A percentile compares a stretch with the other conserved stretches of the same genome.
Evolutionary conservation across 352 stramenopile species (phyloP).

Genomic region (Pythium sukuiense): DNA sequence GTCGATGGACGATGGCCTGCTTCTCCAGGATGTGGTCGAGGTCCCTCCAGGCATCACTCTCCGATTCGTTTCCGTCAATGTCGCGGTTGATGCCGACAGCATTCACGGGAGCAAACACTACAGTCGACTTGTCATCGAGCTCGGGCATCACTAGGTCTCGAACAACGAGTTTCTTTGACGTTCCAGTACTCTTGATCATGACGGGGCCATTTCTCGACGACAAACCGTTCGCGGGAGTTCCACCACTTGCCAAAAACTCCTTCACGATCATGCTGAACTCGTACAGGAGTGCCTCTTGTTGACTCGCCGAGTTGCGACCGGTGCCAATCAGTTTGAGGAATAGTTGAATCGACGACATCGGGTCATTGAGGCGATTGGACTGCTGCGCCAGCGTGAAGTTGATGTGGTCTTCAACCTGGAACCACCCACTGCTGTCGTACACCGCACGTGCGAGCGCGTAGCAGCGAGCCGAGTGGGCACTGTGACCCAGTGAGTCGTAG

Average conservation of each 20-base stretch:
- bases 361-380: conserved; percentile 70
- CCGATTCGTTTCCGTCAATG: conserved; percentile 62
- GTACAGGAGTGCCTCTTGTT: conserved; percentile 81
- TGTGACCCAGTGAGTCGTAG: conserved; percentile 73
- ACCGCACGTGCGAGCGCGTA: conserved; percentile 75
- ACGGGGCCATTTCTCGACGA: conserved; percentile 37
- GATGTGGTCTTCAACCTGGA: conserved; percentile 88
- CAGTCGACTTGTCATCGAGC: conserved; percentile 78
- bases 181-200: conserved; percentile 21
- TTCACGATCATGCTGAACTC: conserved; percentile 87
- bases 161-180: conserved; percentile 61
- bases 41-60: conserved; percentile 62
- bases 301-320: conserved; percentile 75
- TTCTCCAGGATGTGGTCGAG: conserved; percentile 56
- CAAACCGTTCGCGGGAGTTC: conserved; percentile 8
- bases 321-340: conserved; percentile 87
- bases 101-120: conserved; percentile 80
- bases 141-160: conserved; percentile 77
- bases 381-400: conserved; percentile 86
- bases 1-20: conserved; percentile 65
- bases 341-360: conserved; percentile 81
- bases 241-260: conserved; percentile 51
- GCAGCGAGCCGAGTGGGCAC: conserved; percentile 76
- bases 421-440: conserved; percentile 83
- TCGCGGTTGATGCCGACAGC: conserved; percentile 64